Base-by-base conservation (phyloP, 2,329 filamentous ascomycete species). In the Colletotrichum noveboracense region DNA sequence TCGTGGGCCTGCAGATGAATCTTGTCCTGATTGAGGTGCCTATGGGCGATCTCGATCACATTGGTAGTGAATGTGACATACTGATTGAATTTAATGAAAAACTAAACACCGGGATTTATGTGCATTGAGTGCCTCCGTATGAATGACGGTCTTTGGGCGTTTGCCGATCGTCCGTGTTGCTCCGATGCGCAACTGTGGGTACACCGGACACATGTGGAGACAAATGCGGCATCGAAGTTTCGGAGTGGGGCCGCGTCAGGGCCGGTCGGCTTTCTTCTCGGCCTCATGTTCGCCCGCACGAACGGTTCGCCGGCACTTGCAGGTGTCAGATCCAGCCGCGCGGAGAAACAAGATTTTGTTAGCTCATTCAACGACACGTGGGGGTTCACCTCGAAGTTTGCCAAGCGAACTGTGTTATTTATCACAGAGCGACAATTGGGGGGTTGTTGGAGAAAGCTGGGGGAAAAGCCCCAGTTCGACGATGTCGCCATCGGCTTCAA, bases 401-500 rank as follows among this genome's bases (percentile, higher is more conserved):
- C 62, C 55, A 56, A 73, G 62, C 28, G 6, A 16, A 13, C 24
- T 16, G 36, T 60, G 32, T 58, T 34, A 56, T 72, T 48, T 24
- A 61, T 21, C 36, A 38, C 13, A 34, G 48, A 66, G 26, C 56
- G n/a, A 10, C 16, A 26, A 38, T 64, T 48, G 36, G 62, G 56
- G 48, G 30, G 21, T 14, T 38, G 21, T 68, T 58, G 62, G 73
- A 28, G 62, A 64, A 28, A n/a, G 7, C 43, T 13, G 55, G 60
- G 66, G 56, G 60, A 34, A n/a, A 28, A 65, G 30, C 24, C 60
- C 56, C 72, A 56, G 36, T 70, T 38, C 18, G 32, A 43, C 18
- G 56, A 75, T 75, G 73, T 73, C 73, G 73, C 73, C 70, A 75
- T 75, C 62, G 70, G 36, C 26, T 68, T 68, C 7, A 26, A 73